A percentile compares a stretch with the other conserved stretches of the same genome.
Evolutionary conservation across 257 asterid species (phyloP).

Genomic region (Salvia miltiorrhiza): DNA sequence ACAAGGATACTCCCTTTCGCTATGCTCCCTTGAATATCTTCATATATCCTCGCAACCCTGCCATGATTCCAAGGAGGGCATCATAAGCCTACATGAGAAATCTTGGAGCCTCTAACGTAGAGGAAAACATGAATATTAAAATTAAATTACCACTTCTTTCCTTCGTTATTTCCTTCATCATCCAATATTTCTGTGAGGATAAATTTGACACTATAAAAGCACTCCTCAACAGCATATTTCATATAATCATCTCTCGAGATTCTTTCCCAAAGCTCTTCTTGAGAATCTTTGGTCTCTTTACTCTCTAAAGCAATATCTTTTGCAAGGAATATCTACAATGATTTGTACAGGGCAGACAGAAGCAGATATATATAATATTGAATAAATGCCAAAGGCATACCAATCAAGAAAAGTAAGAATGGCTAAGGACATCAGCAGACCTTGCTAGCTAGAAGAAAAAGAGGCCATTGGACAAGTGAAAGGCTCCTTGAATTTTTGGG

Average conservation of each 20-base stretch:
- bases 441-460: conserved; percentile 95
- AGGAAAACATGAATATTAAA: conserved; percentile 10
- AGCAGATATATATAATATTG: neutral
- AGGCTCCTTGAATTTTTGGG: conserved; percentile 72
- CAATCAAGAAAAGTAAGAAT: conserved; percentile 1
- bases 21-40: conserved; percentile 56
- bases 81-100: conserved; percentile 22
- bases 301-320: conserved; percentile 86
- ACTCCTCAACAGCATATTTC: conserved; percentile 95
- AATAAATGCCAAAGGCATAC: conserved; percentile 19
- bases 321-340: conserved; percentile 72
- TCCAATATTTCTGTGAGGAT: conserved; percentile 72
- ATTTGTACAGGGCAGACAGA: conserved; percentile 10
- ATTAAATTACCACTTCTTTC: conserved; percentile 71
- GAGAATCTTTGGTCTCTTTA: conserved; percentile 73
- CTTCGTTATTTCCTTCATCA: conserved; percentile 80
- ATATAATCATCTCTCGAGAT: conserved; percentile 92
- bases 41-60: conserved; percentile 89
- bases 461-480: conserved; percentile 94
- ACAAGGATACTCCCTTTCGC: conserved; percentile 41
- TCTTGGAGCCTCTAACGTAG: conserved; percentile 18
- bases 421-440: conserved; percentile 34
- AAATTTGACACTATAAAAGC: conserved; percentile 58
- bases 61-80: conserved; percentile 25
- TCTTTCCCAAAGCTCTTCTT: conserved; percentile 90